These are phyloP conservation scores for Microascus cirrosus DNA, from an alignment of 2,329 filamentous ascomycete species.

Conservation along the genomic window DNA sequence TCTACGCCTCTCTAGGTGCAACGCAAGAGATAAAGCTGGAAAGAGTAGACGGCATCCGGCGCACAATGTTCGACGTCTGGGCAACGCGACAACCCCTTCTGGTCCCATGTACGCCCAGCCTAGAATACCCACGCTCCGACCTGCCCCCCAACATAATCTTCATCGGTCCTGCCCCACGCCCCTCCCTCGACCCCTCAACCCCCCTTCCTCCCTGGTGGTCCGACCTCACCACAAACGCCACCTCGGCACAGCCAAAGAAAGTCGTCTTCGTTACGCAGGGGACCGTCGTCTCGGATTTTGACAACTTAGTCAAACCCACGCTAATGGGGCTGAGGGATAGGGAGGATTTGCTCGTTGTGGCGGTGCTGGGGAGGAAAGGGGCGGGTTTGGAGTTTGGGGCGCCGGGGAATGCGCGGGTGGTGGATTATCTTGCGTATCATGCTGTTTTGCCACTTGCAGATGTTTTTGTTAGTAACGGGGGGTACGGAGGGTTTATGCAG, in stretches of 20 bases:
- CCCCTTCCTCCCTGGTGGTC: constrained; percentile 32
- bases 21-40: constrained; percentile 10
- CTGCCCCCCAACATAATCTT: constrained; percentile 27
- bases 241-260: constrained; percentile 15
- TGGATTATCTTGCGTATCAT: constrained; percentile 38
- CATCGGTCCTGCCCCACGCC: constrained; percentile 27
- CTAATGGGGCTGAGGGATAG: constrained; percentile 27
- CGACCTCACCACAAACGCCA: constrained; percentile 18
- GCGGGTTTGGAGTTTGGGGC: constrained; percentile 16
- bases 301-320: constrained; percentile 31
- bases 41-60: neutral
- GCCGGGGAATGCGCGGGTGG: constrained; percentile 28
- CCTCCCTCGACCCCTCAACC: constrained; percentile 14
- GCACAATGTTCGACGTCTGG: constrained; percentile 15
- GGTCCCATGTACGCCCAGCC: constrained; percentile 23
- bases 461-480: constrained; percentile 35
- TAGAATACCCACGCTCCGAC: constrained; percentile 26
- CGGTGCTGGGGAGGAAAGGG: constrained; percentile 15
- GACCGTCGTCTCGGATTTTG: constrained; percentile 26
- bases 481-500: constrained; percentile 35
- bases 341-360: constrained; percentile 24
- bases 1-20: constrained; percentile 18
- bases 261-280: constrained; percentile 36
- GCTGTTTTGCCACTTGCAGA: constrained; percentile 28
- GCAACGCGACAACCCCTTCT: constrained; percentile 17